Conservation (phyloP, 1,139 yeast genomes). For the Pneumocystis sp. region DNA sequence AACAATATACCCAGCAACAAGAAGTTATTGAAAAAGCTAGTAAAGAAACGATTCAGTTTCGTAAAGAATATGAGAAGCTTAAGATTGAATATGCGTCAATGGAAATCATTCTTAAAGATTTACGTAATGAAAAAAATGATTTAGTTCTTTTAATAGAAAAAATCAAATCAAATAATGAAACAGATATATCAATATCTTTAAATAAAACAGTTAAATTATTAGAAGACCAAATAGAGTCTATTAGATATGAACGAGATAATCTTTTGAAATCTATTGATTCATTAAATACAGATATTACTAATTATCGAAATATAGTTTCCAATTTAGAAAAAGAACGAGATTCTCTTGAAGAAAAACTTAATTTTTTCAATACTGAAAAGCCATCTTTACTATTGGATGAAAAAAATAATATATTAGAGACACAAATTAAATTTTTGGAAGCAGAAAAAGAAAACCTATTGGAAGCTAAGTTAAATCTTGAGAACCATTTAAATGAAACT, state of each 20-base stretch:
- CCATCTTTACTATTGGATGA: background rate
- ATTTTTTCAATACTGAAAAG: background rate
- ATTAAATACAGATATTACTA: background rate
- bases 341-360: background rate
- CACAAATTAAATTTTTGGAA: background rate
- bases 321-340: background rate
- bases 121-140: background rate
- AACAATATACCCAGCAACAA: conserved; percentile 1
- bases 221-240: background rate
- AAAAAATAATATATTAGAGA: background rate
- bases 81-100: background rate
- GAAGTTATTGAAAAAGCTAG: background rate
- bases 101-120: background rate
- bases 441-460: background rate
- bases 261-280: background rate
- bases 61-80: background rate
- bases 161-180: background rate
- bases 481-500: background rate
- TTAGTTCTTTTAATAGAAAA: background rate
- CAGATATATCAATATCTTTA: background rate
- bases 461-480: background rate
- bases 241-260: background rate
- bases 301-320: background rate
- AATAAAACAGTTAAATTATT: background rate
- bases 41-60: background rate